These are phyloP conservation scores for Daedaleopsis sinensis DNA, from an alignment of 768 basidiomycete genomes.

Conservation along the genomic window DNA sequence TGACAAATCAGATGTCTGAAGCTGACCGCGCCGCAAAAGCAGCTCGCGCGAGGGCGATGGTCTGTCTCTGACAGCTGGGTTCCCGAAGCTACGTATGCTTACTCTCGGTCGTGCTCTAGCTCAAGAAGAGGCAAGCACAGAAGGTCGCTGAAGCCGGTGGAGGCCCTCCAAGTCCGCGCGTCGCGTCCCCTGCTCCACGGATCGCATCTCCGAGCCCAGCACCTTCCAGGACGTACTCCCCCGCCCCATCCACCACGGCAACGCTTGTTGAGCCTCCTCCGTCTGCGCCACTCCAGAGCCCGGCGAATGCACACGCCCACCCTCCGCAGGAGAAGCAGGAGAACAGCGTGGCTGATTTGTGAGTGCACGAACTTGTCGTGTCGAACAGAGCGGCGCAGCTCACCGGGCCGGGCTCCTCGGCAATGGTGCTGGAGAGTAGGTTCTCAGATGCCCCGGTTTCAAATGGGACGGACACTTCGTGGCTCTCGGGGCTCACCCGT, in stretches of 20 bases:
- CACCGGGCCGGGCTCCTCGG: neutral
- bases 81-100: neutral
- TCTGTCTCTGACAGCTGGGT: slow-evolving; percentile 36
- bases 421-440: slow-evolving; percentile 28
- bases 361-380: slow-evolving; percentile 40
- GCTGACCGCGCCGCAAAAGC: slow-evolving; percentile 82
- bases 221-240: slow-evolving; percentile 40
- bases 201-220: slow-evolving; percentile 50
- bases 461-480: slow-evolving; percentile 48
- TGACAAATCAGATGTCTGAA: slow-evolving; percentile 44
- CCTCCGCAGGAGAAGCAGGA: slow-evolving; percentile 41
- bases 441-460: slow-evolving; percentile 41
- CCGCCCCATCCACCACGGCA: slow-evolving; percentile 26
- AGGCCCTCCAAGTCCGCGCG: slow-evolving; percentile 25
- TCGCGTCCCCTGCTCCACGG: slow-evolving; percentile 25
- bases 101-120: slow-evolving; percentile 42
- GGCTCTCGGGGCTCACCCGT: slow-evolving; percentile 64
- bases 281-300: slow-evolving; percentile 16
- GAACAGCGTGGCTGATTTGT: slow-evolving; percentile 58
- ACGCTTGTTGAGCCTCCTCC: neutral
- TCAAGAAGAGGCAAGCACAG: slow-evolving; percentile 82
- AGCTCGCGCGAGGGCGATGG: slow-evolving; percentile 84
- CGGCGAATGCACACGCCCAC: slow-evolving; percentile 15
- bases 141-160: slow-evolving; percentile 47
- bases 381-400: slow-evolving; percentile 10